Base-by-base conservation (phyloP, 2,329 filamentous ascomycete species). In the Parastagonospora nodorum region DNA sequence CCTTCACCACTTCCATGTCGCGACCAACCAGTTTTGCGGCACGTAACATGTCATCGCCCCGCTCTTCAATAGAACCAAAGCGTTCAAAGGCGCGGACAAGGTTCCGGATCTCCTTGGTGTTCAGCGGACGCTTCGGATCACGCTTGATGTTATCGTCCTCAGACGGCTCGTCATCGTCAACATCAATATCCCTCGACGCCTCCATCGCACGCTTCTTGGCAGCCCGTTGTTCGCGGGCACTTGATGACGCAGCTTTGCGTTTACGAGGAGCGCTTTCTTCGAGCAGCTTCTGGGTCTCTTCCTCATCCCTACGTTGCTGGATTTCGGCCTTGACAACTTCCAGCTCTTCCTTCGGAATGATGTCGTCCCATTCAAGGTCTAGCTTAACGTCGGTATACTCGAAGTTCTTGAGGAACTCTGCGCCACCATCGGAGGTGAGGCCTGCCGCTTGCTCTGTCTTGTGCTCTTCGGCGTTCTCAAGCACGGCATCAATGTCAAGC, bases 321-420 rank as follows among this genome's bases (percentile, higher is more conserved):
- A 97, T 93, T 43, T 96, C 90, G 0, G 86, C 87, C 72, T 95
- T 96, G 75, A 97, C 89, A 53, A 87, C 87, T 12, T 92, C 92
- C 14, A 99, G 83, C 66, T 96, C 87, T 7, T 96, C 92, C 52
- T 92, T 92, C 0, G 94, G 95, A 62, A 99, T 97, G 64, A 99
- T 99, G 60, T 97, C 89, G 66, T 99, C 94, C 94, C 94, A 99
- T 61, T 95, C 92, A 24, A 97, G 86, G 58, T 97, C 83, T 53
- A 97, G 89, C 76, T 97, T 97, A 74, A 97, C 93, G 73, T 99
- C 94, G 1, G 94, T 97, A 67, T 96, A 96, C 69, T 97, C 92
- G 62, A 90, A 90, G 53, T 85, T 88, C 61, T 84, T 86, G 78
- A 99, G 87, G 74, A 97, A 99, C 55, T 96, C 96, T 70, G 97